Base-by-base conservation (phyloP, 345 rosid genomes). In the Eucalyptus tenuipes region DNA sequence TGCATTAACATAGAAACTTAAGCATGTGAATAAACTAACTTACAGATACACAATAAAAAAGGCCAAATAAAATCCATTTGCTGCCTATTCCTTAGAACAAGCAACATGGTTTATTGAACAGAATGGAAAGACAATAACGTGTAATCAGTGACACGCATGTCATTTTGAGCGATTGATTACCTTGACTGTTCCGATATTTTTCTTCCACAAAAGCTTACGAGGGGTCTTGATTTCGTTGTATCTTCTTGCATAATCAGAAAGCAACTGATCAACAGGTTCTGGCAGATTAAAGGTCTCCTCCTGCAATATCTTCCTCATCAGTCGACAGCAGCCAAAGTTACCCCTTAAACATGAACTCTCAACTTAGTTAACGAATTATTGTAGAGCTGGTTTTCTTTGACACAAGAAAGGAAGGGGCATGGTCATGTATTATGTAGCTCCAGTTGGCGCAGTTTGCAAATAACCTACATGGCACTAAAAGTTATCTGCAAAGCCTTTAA, bases 111-210 rank as follows among this genome's bases (percentile, higher is more conserved):
- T 75, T 75, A 37, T 75, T 6, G 84, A 75, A 29, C 47, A 75
- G 27, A 37, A 40, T 12, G 22, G 47, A 75, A 75, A 75, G 84
- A 75, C 5, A 40, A n/a, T n/a, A 64, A 75, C 84, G 20, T 6
- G 29, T 20, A 40, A 75, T 75, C 84, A 75, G 47, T 24, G 24
- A 7, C 27, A 75, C 0, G 13, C 15, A 6, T 12, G 7, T 20
- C 40, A 75, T 18, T 75, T 71, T 40, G 25, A 75, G 84, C 2
- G 0, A 92, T 84, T 87, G 8, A 92, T 85, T 86, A 96, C 99
- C 99, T 96, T 96, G 90, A 98, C 99, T 48, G 94, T 93, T 89
- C 99, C 99, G 64, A 98, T 97, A 94, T 96, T 96, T 94, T 98
- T 97, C 97, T 95, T 97, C 99, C 99, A 98, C 49, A 95, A 93